Conservation (phyloP, 345 rosid species). For the Aquilaria sinensis region DNA sequence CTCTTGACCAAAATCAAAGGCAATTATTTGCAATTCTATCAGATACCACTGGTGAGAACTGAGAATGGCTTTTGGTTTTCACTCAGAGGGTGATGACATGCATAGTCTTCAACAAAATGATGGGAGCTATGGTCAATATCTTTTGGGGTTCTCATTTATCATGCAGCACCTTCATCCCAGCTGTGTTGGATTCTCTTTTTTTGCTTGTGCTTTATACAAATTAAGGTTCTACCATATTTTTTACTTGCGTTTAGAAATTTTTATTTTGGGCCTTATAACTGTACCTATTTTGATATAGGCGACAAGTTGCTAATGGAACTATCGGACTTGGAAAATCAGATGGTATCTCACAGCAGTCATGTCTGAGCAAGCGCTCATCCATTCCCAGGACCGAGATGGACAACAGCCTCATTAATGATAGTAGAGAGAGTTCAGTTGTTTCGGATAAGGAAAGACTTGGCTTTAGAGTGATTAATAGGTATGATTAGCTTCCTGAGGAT, state of each 20-base stretch:
- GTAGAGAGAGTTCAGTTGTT: conserved; percentile 67
- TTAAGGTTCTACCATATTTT: conserved; percentile 2
- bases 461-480: conserved; percentile 73
- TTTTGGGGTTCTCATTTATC: conserved; percentile 14
- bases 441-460: conserved; percentile 80
- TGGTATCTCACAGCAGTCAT: conserved; percentile 43
- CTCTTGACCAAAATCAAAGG: conserved; percentile 4
- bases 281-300: conserved; percentile 41
- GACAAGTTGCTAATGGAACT: conserved; percentile 62
- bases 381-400: conserved; percentile 61
- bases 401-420: conserved; percentile 53
- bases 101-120: background rate
- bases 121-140: conserved; percentile 2
- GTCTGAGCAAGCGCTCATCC: conserved; percentile 56
- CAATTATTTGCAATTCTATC: background rate
- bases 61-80: background rate
- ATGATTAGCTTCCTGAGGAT: conserved; percentile 23
- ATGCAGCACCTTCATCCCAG: conserved; percentile 1
- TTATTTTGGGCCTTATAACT: conserved; percentile 9
- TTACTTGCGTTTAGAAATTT: conserved; percentile 16
- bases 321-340: conserved; percentile 68
- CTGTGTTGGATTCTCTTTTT: background rate
- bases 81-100: too few species aligned
- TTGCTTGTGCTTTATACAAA: conserved; percentile 8
- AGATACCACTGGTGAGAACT: background rate